Base-by-base conservation (phyloP, 257 asterid genomes). In the Pogostemon cablin region DNA sequence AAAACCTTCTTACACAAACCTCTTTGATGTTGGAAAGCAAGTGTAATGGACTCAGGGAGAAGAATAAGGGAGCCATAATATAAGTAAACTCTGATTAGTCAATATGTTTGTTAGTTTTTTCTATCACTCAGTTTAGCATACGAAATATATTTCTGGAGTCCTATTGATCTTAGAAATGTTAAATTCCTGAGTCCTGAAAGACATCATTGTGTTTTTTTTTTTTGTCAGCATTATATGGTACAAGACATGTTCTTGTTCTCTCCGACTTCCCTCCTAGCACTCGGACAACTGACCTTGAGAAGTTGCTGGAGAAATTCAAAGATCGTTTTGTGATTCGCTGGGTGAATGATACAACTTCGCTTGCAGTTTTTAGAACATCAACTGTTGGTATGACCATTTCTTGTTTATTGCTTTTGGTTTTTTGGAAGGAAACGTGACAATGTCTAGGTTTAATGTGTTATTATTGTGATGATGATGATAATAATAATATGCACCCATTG, bases 361-460 rank as follows among this genome's bases (percentile, higher is more conserved):
- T 95, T 77, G 99, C 92, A 55, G 97, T 95, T 55, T 95, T 91
- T 77, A 83, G 81, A 74, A 85, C 96, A 55, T 96, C 99, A 72
- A 71, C 93, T 53, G 48, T 55, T 44, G 99, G 99, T 93, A 80
- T 55, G 68, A 9, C 48, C 32, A 49, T 58, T 67, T 1, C 50
- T 32, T 46, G 34, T 62, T 41, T 50, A 38, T 7, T 60, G 39
- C 8, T 57, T 70, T 65, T 65, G 20, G 38, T 72, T 12, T 61
- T 56, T 50, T 65, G 62, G 50, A 9, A 35, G 32, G 25, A 12
- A 46, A 60, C 7, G 1, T 50, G 25, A 49, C 39, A 2, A 43
- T 67, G 63, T 46, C 32, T 57, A 39, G 67, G n/a, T 57, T 61
- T 11, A 34, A 7, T 43, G 12, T 68, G 66, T 20, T 20, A 52